Evolutionary conservation across 441 rosid genomes (phyloP), one percentile per base, ranked within the genome.

Genomic region (Viola pubescens): DNA sequence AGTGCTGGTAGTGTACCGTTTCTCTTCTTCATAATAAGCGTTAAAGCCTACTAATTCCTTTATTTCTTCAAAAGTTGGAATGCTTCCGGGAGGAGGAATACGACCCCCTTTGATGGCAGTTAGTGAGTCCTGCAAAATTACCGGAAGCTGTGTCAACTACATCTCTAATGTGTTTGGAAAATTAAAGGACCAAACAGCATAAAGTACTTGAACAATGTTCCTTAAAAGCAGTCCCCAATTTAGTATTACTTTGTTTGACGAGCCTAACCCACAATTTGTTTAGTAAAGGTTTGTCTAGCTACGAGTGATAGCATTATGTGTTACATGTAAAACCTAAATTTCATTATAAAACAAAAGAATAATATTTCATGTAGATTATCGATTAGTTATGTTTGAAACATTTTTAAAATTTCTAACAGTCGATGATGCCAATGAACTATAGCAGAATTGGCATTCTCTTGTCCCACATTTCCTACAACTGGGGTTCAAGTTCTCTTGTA

Each of bases 81-180:
- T 84, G 82, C 88, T 92, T 78, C 92, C 96, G 19, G 97, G 98
- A 51, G 94, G 80, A 61, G 96, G 97, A 49, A 92, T 76, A 49
- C 94, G 82, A 9, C 98, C 97, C 67, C 98, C 83, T 70, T 82
- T 89, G 49, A 92, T 82, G 52, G 95, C 96, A 59, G 59, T 56
- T 9, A 92, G 70, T 60, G 97, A 73, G 59, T 84, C 96, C 98
- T 92, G 78, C 73, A 77, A 47, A 46, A 26, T 26, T 26, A 1
- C 4, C 48, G 42, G 48, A 14, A 41, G 16, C 5, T 56, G 38
- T 26, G 34, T 26, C 34, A 26, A 52, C 9, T 6, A 37, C 19
- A 9, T 7, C 42, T 12, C 4, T 41, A 3, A 6, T 56, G 7
- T 7, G n/a, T 9, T 14, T 42, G 6, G n/a, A 26, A 40, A 45